These are phyloP conservation scores for Candida schatavii DNA, from an alignment of 805 yeast genomes.

Conservation along the genomic window DNA sequence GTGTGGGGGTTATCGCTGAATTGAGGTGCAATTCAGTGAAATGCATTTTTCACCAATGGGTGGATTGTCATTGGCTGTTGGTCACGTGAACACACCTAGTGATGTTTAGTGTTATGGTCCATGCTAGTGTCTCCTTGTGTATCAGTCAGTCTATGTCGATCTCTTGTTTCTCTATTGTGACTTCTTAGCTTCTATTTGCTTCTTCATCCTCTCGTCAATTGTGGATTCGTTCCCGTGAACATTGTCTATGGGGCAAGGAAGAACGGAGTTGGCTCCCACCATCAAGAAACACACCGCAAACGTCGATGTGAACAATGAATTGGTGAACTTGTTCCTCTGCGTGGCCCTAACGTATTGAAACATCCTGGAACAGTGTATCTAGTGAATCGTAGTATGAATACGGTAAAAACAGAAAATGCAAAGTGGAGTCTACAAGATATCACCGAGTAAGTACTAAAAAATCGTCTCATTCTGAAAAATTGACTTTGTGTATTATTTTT, in stretches of 20 bases:
- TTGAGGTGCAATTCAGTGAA: neutral
- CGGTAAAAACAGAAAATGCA: too few relatives aligned
- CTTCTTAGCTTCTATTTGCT: constrained; percentile 4
- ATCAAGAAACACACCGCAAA: constrained; percentile 63
- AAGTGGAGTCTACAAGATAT: too few relatives aligned
- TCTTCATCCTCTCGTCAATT: constrained; percentile 29
- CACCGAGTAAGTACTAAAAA: too few relatives aligned
- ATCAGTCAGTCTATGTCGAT: too few relatives aligned
- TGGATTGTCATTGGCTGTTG: neutral
- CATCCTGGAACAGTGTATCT: constrained; percentile 27
- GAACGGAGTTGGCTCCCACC: constrained; percentile 53
- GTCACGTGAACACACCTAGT: neutral
- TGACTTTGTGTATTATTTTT: too few relatives aligned
- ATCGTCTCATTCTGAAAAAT: too few relatives aligned
- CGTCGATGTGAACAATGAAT: constrained; percentile 68
- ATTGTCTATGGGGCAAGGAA: constrained; percentile 44
- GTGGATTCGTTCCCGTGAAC: constrained; percentile 41
- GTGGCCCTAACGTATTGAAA: constrained; percentile 50
- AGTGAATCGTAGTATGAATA: too few relatives aligned
- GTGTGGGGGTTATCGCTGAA: too few relatives aligned
- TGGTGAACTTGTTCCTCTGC: constrained; percentile 53
- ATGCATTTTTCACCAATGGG: neutral
- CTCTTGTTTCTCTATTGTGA: neutral
- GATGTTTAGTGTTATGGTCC: neutral
- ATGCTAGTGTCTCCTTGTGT: neutral